These are phyloP conservation scores for Aspergillus eucalypticola DNA, from an alignment of 2,329 filamentous ascomycete species.

Conservation along the genomic window DNA sequence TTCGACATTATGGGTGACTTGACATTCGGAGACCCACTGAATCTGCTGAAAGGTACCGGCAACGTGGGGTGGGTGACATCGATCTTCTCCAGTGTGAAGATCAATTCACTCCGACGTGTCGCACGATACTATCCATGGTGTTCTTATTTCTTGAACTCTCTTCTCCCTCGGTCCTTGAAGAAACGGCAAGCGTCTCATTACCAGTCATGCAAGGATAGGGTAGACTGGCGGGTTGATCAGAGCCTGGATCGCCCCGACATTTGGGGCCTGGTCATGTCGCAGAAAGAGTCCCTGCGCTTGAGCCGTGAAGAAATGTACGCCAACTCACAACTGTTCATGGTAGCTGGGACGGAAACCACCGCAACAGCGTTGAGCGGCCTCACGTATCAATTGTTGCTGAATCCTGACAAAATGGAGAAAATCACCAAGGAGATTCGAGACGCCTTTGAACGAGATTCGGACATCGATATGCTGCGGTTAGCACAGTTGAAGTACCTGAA, in stretches of 20 bases:
- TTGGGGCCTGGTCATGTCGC: conserved; percentile 15
- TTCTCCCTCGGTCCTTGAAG: conserved; percentile 2
- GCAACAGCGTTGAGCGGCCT: conserved; percentile 48
- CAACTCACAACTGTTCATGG: conserved; percentile 33
- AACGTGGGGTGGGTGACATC: conserved; percentile 11
- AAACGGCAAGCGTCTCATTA: conserved; percentile 7
- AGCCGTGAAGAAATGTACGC: conserved; percentile 16
- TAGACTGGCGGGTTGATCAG: conserved; percentile 7
- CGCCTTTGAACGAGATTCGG: conserved; percentile 13
- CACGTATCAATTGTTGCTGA: conserved; percentile 44
- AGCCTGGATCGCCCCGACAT: conserved; percentile 14
- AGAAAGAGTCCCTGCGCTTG: conserved; percentile 12
- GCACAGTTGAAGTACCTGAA: conserved; percentile 41
- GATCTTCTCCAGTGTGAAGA: conserved; percentile 14
- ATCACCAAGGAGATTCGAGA: conserved; percentile 46
- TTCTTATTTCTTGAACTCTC: background rate
- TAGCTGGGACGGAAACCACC: conserved; percentile 56
- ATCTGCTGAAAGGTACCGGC: conserved; percentile 8
- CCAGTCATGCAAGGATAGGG: conserved; percentile 5
- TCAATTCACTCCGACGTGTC: conserved; percentile 3
- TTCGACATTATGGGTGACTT: conserved; percentile 23
- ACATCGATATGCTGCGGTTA: conserved; percentile 15
- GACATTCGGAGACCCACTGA: conserved; percentile 18
- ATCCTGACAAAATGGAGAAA: conserved; percentile 38
- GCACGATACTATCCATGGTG: conserved; percentile 7